These are phyloP conservation scores for Mycogone perniciosa DNA, from an alignment of 2,329 filamentous ascomycete species.

Conservation along the genomic window DNA sequence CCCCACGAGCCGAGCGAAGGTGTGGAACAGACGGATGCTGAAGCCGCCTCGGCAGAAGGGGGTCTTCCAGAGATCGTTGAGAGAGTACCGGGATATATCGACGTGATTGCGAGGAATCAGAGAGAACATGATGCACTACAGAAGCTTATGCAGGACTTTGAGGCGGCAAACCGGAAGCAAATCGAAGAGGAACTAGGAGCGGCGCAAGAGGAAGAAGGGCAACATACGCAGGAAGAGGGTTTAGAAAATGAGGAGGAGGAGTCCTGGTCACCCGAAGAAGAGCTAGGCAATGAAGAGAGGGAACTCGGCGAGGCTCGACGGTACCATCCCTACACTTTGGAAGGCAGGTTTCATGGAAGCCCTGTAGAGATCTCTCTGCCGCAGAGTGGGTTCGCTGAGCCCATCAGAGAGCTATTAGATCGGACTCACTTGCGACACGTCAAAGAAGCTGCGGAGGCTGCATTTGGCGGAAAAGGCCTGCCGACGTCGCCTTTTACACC, in stretches of 20 bases:
- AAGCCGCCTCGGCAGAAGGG: slow-evolving; percentile 12
- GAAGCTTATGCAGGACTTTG: slow-evolving; percentile 53
- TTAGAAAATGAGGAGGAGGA: slow-evolving; percentile 19
- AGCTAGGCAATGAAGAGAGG: slow-evolving; percentile 27
- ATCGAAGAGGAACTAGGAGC: slow-evolving; percentile 9
- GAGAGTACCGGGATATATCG: slow-evolving; percentile 35
- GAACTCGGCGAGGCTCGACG: slow-evolving; percentile 37
- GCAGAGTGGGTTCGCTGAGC: slow-evolving; percentile 58
- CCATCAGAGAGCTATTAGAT: slow-evolving; percentile 62
- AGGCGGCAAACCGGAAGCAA: slow-evolving; percentile 35
- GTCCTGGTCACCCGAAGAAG: slow-evolving; percentile 13
- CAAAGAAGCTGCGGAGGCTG: slow-evolving; percentile 59
- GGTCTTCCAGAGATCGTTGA: slow-evolving; percentile 22
- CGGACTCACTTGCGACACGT: slow-evolving; percentile 70
- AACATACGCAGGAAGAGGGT: slow-evolving; percentile 15
- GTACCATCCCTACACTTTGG: slow-evolving; percentile 66
- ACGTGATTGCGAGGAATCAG: slow-evolving; percentile 44
- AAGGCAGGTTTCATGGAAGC: slow-evolving; percentile 67
- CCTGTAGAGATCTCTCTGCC: slow-evolving; percentile 74
- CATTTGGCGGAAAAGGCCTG: slow-evolving; percentile 70
- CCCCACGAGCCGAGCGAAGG: slow-evolving; percentile 12
- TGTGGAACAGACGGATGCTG: neutral
- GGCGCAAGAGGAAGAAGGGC: slow-evolving; percentile 19
- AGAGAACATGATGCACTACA: slow-evolving; percentile 50
- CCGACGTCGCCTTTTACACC: slow-evolving; percentile 73